phyloP scores from a whole-genome alignment of 768 basidiomycete genomes.

The Xerocomellus chrysenteron region DNA sequence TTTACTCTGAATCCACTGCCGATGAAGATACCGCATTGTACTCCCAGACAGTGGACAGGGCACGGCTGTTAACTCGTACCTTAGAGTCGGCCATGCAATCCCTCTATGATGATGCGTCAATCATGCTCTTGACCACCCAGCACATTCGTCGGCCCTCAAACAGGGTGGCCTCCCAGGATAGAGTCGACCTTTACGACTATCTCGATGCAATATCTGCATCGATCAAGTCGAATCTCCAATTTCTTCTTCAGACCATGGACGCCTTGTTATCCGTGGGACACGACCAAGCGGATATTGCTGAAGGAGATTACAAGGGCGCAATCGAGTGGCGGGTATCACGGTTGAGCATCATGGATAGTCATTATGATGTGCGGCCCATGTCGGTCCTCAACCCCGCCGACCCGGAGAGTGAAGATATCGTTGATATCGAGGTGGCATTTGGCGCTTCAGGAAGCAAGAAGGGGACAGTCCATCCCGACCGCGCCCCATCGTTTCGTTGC shows the following conservation, averaged over 20 bases:
- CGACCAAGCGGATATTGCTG: constrained; percentile 68
- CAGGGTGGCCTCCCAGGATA: constrained; percentile 9
- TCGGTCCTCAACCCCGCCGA: constrained; percentile 39
- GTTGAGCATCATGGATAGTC: constrained; percentile 56
- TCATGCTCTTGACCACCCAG: constrained; percentile 61
- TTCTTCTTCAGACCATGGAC: constrained; percentile 61
- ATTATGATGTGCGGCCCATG: constrained; percentile 44
- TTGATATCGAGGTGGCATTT: constrained; percentile 58
- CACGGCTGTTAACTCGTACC: constrained; percentile 63
- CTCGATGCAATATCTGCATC: constrained; percentile 51
- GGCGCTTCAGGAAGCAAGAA: constrained; percentile 37
- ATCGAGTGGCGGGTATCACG: constrained; percentile 79
- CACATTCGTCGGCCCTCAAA: constrained; percentile 19
- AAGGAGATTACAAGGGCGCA: constrained; percentile 69
- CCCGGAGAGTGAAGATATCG: constrained; percentile 49
- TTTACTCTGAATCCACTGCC: constrained; percentile 47
- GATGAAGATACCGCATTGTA: constrained; percentile 52
- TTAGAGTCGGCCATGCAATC: constrained; percentile 72
- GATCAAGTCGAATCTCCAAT: constrained; percentile 54
- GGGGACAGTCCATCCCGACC: constrained; percentile 21
- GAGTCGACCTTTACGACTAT: constrained; percentile 36
- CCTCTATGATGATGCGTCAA: constrained; percentile 68
- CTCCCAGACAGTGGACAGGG: constrained; percentile 64
- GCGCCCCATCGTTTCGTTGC: constrained; percentile 29
- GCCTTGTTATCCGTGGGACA: constrained; percentile 61